Percentiles rank a stretch among this genome's conserved stretches.
phyloP scores from a whole-genome alignment of 371 early-diverging fungal genomes.

The Aphelidium insulamus region DNA sequence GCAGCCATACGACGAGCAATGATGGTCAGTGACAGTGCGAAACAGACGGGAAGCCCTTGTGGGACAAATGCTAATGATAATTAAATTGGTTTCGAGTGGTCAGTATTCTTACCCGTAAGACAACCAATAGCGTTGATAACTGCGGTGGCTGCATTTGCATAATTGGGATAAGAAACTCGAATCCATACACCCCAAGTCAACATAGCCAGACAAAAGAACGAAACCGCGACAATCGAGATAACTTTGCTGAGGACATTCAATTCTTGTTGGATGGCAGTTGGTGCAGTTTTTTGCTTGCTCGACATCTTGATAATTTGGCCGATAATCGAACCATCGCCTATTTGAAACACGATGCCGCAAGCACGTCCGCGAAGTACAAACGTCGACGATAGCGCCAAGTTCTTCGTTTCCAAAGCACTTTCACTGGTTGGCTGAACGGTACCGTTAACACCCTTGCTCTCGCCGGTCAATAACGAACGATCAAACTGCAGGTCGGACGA shows the following conservation, averaged over 20 bases:
- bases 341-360: constrained; percentile 29
- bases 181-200: constrained; percentile 27
- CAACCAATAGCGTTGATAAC: constrained; percentile 48
- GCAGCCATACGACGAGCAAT: constrained; percentile 30
- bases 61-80: constrained; percentile 41
- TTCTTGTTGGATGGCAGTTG: constrained; percentile 37
- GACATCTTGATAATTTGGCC: constrained; percentile 40
- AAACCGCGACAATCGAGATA: too few species aligned
- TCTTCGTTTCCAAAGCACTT: constrained; percentile 31
- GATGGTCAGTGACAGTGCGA: constrained; percentile 23
- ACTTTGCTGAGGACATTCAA: constrained; percentile 38
- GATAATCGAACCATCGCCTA: constrained; percentile 36
- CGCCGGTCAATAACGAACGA: constrained; percentile 41
- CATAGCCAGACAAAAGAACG: too few species aligned
- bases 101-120: too few species aligned
- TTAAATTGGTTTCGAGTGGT: too few species aligned
- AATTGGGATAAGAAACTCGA: constrained; percentile 18
- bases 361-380: constrained; percentile 33
- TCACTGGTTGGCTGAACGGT: constrained; percentile 25
- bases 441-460: constrained; percentile 31
- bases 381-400: constrained; percentile 42
- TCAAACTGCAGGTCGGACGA: constrained; percentile 38
- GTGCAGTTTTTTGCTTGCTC: constrained; percentile 8
- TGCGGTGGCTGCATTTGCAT: constrained; percentile 23
- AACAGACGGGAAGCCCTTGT: constrained; percentile 27